Evolutionary conservation across 148 eudicot genomes (phyloP).

Genomic region (Chenopodium suecicum): DNA sequence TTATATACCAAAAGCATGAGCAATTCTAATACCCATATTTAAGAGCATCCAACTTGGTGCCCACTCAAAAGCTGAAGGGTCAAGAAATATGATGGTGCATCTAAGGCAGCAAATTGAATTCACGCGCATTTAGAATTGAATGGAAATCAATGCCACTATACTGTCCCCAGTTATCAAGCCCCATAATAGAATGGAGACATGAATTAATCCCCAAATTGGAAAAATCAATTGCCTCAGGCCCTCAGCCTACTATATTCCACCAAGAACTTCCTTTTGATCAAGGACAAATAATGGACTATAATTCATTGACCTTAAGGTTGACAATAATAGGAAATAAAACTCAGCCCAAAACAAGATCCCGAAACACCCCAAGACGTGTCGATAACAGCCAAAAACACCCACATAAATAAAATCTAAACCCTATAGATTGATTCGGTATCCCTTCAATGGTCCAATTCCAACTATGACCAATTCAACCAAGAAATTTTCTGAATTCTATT

Average conservation of each 20-base stretch:
- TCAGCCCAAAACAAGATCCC: too few relatives aligned
- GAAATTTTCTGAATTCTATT: too few relatives aligned
- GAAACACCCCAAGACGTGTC: too few relatives aligned
- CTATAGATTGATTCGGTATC: not conserved
- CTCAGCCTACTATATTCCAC: not conserved
- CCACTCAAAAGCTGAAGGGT: slow-evolving; percentile 5
- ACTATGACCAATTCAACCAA: not conserved
- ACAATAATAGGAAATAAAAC: not conserved
- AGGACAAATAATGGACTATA: not conserved
- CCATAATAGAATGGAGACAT: not conserved
- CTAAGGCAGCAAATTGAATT: not conserved
- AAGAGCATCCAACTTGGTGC: not conserved
- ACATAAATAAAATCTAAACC: not conserved
- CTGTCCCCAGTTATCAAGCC: not conserved
- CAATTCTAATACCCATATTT: not conserved
- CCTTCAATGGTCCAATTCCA: not conserved
- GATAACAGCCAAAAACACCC: not conserved
- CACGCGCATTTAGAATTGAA: not conserved
- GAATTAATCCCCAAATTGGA: not conserved
- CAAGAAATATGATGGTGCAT: not conserved
- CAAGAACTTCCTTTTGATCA: not conserved
- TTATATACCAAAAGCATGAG: not conserved
- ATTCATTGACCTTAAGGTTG: not conserved
- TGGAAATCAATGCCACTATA: not conserved
- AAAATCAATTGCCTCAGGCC: not conserved